Base-by-base conservation (phyloP, 352 stramenopile species). In the Phytophthora pluvialis region DNA sequence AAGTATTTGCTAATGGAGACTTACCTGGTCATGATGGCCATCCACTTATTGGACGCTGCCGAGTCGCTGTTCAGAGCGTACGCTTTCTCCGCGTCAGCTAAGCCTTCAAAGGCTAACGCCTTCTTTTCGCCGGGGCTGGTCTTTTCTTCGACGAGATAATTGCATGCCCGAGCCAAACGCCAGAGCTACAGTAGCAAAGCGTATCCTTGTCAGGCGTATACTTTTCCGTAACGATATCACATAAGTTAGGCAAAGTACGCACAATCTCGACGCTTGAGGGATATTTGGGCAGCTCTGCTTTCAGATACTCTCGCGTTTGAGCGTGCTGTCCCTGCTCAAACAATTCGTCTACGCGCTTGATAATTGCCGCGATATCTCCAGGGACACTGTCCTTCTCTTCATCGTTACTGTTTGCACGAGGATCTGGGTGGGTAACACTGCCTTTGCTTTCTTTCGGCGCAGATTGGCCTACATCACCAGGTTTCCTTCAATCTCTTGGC, bases 31-130 rank as follows among this genome's bases (percentile, higher is more conserved):
- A 93, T 78, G 48, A 91, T 91, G 46, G 70, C 82, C 77, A 90
- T 88, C 84, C 84, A 93, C 48, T 91, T 88, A 67, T 91, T 91
- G 9, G 79, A 71, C 3, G 75, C 65, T 12, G 78, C 84, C 5
- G 61, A 77, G 55, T 90, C 77, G 3, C 68, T 56, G 51, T 89
- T 62, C 3, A 73, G 32, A 4, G 59, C 67, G 54, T 87, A 89
- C 9, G 81, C 82, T 12, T 78, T 78, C 62, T 91, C 72, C 18
- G 80, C 80, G 44, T 72, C 71, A 35, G 57, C 55, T 3, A 88
- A 63, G 0, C 84, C 84, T 69, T 93, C 80, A 51, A 77, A 79
- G 18, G 79, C 78, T 5, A 88, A 53, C 0, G 64, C 57, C 21
- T 88, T 90, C 51, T 89, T 91, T 31, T 86, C 74, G n/a, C 81